phyloP scores from a whole-genome alignment of 805 yeast genomes.

The Metschnikowia reukaufii region DNA sequence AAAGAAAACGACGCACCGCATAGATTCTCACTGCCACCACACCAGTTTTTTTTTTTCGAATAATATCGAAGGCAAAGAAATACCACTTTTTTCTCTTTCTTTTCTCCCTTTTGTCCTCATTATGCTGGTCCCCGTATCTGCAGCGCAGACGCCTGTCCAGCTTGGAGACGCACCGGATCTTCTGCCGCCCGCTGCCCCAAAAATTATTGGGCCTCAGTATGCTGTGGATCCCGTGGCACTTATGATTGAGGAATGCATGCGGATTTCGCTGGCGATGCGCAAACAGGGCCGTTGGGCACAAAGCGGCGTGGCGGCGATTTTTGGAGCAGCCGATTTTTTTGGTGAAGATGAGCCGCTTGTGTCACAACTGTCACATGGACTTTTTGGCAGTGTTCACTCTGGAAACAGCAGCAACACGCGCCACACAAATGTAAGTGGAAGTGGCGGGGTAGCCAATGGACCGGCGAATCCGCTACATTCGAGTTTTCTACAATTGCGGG shows the following conservation, averaged over 20 bases:
- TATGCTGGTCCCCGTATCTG: too few species aligned
- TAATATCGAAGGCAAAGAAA: too few species aligned
- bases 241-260: slow-evolving; percentile 84
- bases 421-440: slow-evolving; percentile 1
- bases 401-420: slow-evolving; percentile 28
- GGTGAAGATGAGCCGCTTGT: slow-evolving; percentile 43
- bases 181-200: background rate
- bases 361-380: too few species aligned
- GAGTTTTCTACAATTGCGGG: slow-evolving; percentile 75
- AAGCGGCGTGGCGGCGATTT: slow-evolving; percentile 79
- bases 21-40: too few species aligned
- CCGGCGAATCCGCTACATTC: slow-evolving; percentile 61
- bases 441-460: too few species aligned
- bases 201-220: slow-evolving; percentile 3
- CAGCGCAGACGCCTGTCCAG: too few species aligned
- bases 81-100: too few species aligned
- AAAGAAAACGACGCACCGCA: too few species aligned
- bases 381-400: background rate
- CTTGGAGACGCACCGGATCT: background rate
- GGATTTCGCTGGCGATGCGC: slow-evolving; percentile 85
- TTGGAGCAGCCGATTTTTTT: slow-evolving; percentile 62
- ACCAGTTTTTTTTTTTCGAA: too few species aligned
- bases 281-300: slow-evolving; percentile 66
- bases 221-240: slow-evolving; percentile 78
- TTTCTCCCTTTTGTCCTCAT: too few species aligned